Conservation (phyloP, 129 eudicot species). For the Calendula officinalis region DNA sequence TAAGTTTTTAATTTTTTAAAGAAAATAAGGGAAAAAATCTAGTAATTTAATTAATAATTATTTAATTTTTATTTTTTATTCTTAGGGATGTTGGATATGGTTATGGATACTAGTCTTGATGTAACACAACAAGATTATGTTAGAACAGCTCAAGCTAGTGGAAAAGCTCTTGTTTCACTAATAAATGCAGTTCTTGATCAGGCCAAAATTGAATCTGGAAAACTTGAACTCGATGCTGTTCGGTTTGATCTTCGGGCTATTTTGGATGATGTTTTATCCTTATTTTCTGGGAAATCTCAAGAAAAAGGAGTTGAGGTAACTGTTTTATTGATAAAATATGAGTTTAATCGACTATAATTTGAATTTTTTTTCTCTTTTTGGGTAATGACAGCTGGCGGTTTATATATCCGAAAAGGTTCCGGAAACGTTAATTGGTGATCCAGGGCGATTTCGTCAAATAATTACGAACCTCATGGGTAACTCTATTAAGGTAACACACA, state of each 20-base stretch:
- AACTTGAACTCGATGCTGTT: slow-evolving; percentile 89
- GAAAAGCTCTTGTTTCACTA: slow-evolving; percentile 86
- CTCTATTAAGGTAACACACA: slow-evolving; percentile 80
- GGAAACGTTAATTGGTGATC: slow-evolving; percentile 73
- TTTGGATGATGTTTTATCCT: slow-evolving; percentile 80
- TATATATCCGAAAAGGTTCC: slow-evolving; percentile 87
- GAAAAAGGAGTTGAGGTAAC: slow-evolving; percentile 92
- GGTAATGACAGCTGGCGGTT: slow-evolving; percentile 67
- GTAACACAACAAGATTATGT: slow-evolving; percentile 94
- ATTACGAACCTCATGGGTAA: slow-evolving; percentile 91
- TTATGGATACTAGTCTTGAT: slow-evolving; percentile 80
- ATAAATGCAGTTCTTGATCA: slow-evolving; percentile 95
- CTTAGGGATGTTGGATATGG: slow-evolving; percentile 92
- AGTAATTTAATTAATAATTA: not conserved
- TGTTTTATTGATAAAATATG: not conserved
- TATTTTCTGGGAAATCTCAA: slow-evolving; percentile 95
- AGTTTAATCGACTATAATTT: not conserved
- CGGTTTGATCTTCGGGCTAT: slow-evolving; percentile 69
- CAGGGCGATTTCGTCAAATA: slow-evolving; percentile 89
- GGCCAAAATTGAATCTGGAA: slow-evolving; percentile 97
- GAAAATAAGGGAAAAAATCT: not conserved
- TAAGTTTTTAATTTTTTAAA: slow-evolving; percentile 29
- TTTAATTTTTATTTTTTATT: not conserved
- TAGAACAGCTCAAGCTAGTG: slow-evolving; percentile 91
- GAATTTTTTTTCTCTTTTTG: slow-evolving; percentile 8